A percentile compares a stretch with the other conserved stretches of the same genome.
phyloP scores from a whole-genome alignment of 352 stramenopile species.

The Phytophthora citrophthora region DNA sequence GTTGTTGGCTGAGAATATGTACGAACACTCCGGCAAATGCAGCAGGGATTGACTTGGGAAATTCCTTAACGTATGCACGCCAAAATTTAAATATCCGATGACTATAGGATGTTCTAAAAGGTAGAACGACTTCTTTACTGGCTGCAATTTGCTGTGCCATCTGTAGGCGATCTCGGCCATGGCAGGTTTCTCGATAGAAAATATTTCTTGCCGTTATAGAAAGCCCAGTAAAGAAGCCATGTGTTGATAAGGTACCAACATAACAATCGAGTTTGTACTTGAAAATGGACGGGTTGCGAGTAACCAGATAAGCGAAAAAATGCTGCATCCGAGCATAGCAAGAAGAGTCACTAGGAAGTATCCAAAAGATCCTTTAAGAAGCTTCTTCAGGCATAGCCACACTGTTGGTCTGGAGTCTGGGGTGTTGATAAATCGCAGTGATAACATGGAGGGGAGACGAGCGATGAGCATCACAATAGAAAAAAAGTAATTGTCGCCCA shows the following conservation, averaged over 20 bases:
- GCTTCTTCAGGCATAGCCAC: slow-evolving; percentile 22
- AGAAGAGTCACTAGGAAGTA: not conserved
- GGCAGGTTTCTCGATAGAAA: slow-evolving; percentile 16
- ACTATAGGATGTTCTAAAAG: too few relatives aligned
- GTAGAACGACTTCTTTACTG: too few relatives aligned
- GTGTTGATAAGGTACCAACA: not conserved
- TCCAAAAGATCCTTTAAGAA: not conserved
- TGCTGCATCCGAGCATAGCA: not conserved
- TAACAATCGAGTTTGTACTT: slow-evolving; percentile 18
- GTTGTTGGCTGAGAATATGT: slow-evolving; percentile 23
- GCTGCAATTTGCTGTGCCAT: too few relatives aligned
- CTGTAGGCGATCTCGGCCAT: slow-evolving; percentile 5
- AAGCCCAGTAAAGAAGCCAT: slow-evolving; percentile 11
- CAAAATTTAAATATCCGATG: not conserved
- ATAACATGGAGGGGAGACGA: not conserved
- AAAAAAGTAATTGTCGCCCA: slow-evolving; percentile 7
- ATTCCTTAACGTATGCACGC: not conserved
- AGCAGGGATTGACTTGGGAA: not conserved
- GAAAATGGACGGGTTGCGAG: not conserved
- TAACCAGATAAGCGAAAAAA: not conserved
- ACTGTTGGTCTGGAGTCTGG: slow-evolving; percentile 5
- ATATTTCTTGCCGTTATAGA: slow-evolving; percentile 1
- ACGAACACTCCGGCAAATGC: slow-evolving; percentile 28
- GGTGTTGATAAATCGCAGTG: slow-evolving; percentile 10
- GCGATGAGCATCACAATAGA: slow-evolving; percentile 10